A percentile compares a stretch with the other conserved stretches of the same genome.
These are phyloP conservation scores for Torulaspora globosa DNA, from an alignment of 1,139 yeast genomes.

Conservation along the genomic window DNA sequence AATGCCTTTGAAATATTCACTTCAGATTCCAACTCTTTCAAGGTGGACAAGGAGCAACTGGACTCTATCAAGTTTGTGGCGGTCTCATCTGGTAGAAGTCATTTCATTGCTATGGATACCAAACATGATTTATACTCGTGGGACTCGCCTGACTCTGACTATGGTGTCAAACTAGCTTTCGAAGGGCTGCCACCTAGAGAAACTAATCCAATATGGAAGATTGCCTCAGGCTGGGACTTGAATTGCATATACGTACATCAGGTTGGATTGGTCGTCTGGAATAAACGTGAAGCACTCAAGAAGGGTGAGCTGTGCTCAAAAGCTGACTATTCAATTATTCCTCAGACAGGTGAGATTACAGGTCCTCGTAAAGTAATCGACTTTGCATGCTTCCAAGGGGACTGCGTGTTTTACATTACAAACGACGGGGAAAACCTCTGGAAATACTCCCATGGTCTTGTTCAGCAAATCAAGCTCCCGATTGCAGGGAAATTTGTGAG, in stretches of 20 bases:
- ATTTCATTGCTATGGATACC: slow-evolving; percentile 60
- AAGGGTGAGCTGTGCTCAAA: slow-evolving; percentile 32
- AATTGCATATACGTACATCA: slow-evolving; percentile 50
- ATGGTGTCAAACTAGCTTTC: slow-evolving; percentile 50
- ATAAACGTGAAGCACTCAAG: slow-evolving; percentile 40
- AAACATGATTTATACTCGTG: slow-evolving; percentile 54
- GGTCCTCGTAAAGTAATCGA: slow-evolving; percentile 46
- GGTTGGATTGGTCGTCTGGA: slow-evolving; percentile 63
- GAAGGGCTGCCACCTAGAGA: slow-evolving; percentile 23
- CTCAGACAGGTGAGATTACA: slow-evolving; percentile 37
- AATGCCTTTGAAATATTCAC: slow-evolving; percentile 26
- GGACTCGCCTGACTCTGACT: slow-evolving; percentile 48
- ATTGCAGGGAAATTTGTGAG: slow-evolving; percentile 30
- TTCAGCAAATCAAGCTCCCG: slow-evolving; percentile 23
- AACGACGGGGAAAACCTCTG: slow-evolving; percentile 44
- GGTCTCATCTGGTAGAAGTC: slow-evolving; percentile 63
- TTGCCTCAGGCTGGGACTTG: slow-evolving; percentile 68
- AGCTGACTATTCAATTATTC: slow-evolving; percentile 45
- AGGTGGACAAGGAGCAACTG: slow-evolving; percentile 18
- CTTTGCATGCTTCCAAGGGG: slow-evolving; percentile 51
- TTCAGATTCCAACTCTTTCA: slow-evolving; percentile 12
- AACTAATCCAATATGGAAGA: slow-evolving; percentile 42
- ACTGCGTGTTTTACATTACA: slow-evolving; percentile 49
- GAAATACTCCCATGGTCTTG: slow-evolving; percentile 39
- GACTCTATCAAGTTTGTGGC: slow-evolving; percentile 42